These are phyloP conservation scores for Xylaria intraflava DNA, from an alignment of 495 filamentous ascomycete species.

Conservation along the genomic window DNA sequence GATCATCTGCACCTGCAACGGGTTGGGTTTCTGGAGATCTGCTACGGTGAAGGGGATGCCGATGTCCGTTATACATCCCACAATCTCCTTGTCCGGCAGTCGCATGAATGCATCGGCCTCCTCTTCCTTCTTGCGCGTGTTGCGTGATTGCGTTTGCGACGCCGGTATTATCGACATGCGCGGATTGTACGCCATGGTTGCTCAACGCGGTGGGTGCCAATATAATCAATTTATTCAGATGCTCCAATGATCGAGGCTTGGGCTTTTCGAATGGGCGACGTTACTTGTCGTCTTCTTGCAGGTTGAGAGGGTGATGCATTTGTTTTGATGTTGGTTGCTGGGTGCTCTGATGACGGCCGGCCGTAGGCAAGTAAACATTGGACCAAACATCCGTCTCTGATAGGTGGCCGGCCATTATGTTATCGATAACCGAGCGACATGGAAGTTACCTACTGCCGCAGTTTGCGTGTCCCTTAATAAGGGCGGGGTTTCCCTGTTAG, in stretches of 20 bases:
- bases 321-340: conserved; percentile 9
- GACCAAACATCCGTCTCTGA: not conserved
- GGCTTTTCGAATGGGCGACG: not conserved
- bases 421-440: conserved; percentile 4
- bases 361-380: conserved; percentile 14
- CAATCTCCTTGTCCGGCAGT: conserved; percentile 80
- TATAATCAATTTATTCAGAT: not conserved
- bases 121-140: conserved; percentile 61
- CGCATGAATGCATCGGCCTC: conserved; percentile 87
- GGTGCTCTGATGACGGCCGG: not conserved
- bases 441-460: too few species aligned
- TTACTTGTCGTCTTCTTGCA: not conserved
- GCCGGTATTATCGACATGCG: conserved; percentile 66
- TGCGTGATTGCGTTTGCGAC: conserved; percentile 53
- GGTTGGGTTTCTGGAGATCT: conserved; percentile 88
- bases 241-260: not conserved
- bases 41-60: conserved; percentile 80
- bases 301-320: not conserved
- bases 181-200: conserved; percentile 60
- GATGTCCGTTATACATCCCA: conserved; percentile 93
- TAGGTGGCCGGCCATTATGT: not conserved
- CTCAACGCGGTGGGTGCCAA: not conserved
- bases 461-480: not conserved
- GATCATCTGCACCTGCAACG: conserved; percentile 88
- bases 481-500: too few species aligned